Percentiles rank a stretch among this genome's conserved stretches.
Evolutionary conservation across 2,329 filamentous ascomycete species (phyloP).

Genomic region (Neonectria sp.): DNA sequence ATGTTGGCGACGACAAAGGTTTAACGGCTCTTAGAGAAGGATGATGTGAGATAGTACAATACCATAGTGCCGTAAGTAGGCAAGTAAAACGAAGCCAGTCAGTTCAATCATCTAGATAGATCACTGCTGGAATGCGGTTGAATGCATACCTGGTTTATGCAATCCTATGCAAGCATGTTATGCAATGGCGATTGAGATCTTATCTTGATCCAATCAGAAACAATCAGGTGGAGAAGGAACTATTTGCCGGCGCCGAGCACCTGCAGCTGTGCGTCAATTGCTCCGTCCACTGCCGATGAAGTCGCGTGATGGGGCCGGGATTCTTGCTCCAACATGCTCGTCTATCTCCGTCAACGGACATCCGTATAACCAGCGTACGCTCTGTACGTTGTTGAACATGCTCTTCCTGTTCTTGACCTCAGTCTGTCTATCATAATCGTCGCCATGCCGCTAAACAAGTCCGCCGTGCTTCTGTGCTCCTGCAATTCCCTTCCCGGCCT

Average conservation of each 20-base stretch:
- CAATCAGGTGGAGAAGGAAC: neutral
- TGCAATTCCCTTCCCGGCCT: conserved; percentile 41
- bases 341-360: neutral
- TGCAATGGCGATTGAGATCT: neutral
- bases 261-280: conserved; percentile 35
- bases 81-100: no score
- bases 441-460: conserved; percentile 44
- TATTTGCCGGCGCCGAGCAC: neutral
- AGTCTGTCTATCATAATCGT: conserved; percentile 17
- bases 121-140: neutral
- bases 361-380: conserved; percentile 29
- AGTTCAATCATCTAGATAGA: neutral
- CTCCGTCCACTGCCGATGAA: neutral
- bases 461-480: conserved; percentile 37
- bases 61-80: neutral
- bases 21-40: neutral
- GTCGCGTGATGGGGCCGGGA: conserved; percentile 17
- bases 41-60: neutral
- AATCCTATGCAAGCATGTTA: neutral
- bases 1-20: conserved; percentile 7
- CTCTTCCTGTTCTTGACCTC: conserved; percentile 29
- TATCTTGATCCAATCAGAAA: neutral
- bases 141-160: neutral
- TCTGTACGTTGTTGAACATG: conserved; percentile 37
- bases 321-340: conserved; percentile 47